Conservation (phyloP, 2,329 filamentous ascomycete species). For the Berkeleyomyces rouxiae region DNA sequence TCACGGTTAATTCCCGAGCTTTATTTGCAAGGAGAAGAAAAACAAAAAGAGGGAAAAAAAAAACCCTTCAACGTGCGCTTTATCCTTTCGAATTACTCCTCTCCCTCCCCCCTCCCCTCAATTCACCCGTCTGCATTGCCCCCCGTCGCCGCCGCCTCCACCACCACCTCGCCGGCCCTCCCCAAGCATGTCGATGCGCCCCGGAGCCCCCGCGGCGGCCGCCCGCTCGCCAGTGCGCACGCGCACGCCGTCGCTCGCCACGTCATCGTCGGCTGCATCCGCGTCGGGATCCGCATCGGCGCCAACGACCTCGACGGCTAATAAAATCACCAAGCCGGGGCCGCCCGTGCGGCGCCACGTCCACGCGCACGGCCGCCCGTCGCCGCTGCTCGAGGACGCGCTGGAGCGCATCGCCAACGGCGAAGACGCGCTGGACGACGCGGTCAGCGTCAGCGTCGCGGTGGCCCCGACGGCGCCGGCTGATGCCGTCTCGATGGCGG, state of each 20-base stretch:
- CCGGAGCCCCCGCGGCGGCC: slow-evolving; percentile 6
- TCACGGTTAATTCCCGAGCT: too few relatives aligned
- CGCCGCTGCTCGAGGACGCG: slow-evolving; percentile 10
- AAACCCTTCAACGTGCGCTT: background rate
- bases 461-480: background rate
- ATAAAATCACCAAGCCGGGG: slow-evolving; percentile 11
- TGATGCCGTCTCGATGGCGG: background rate
- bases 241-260: slow-evolving; percentile 1
- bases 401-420: slow-evolving; percentile 8
- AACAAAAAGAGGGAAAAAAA: too few relatives aligned
- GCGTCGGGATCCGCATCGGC: background rate
- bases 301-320: background rate
- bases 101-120: background rate
- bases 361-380: background rate
- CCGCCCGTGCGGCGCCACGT: background rate
- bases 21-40: too few relatives aligned
- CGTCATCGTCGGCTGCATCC: background rate
- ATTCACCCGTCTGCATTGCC: background rate
- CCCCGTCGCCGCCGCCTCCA: background rate
- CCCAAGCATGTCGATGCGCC: slow-evolving; percentile 8
- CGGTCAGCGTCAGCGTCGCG: background rate
- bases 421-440: background rate
- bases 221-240: slow-evolving; percentile 7
- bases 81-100: background rate
- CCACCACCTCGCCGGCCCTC: background rate